Evolutionary conservation across 2,329 filamentous ascomycete species (phyloP).

Genomic region (Gliomastix tumulicola): DNA sequence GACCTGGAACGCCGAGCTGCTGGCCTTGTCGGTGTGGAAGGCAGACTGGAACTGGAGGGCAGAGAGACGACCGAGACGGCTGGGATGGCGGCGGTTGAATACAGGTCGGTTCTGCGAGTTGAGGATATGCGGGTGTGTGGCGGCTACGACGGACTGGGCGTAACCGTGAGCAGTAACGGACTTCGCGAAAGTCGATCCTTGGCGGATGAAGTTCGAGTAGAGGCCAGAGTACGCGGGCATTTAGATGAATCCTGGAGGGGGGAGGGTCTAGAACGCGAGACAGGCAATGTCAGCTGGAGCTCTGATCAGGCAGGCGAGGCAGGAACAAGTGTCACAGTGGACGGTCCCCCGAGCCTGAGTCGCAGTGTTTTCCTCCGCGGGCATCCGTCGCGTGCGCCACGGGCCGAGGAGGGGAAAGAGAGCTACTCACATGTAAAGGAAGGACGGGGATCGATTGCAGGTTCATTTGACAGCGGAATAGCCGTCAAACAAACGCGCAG

Average conservation of each 20-base stretch:
- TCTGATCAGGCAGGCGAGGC: too few species aligned
- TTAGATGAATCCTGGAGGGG: constrained; percentile 69
- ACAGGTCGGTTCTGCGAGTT: constrained; percentile 64
- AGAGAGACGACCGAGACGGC: constrained; percentile 45
- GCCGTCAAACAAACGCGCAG: constrained; percentile 92
- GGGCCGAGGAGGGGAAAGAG: too few species aligned
- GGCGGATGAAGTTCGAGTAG: constrained; percentile 82
- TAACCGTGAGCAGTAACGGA: constrained; percentile 96
- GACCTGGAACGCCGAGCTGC: constrained; percentile 33
- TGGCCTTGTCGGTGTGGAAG: constrained; percentile 56
- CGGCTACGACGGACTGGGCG: constrained; percentile 94
- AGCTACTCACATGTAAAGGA: constrained; percentile 56
- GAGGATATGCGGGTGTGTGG: constrained; percentile 72
- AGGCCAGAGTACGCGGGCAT: constrained; percentile 72
- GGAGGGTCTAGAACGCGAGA: constrained; percentile 30
- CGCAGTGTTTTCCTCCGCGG: too few species aligned
- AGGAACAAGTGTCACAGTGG: too few species aligned
- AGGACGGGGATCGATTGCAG: constrained; percentile 65
- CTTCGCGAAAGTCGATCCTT: constrained; percentile 79
- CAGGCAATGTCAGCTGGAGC: too few species aligned
- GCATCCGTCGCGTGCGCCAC: too few species aligned
- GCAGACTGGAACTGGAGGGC: constrained; percentile 66
- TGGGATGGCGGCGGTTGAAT: constrained; percentile 52
- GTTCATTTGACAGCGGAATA: constrained; percentile 91
- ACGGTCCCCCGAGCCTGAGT: too few species aligned